Base-by-base conservation (phyloP, 805 yeast genomes). In the Clavispora asparagi region DNA sequence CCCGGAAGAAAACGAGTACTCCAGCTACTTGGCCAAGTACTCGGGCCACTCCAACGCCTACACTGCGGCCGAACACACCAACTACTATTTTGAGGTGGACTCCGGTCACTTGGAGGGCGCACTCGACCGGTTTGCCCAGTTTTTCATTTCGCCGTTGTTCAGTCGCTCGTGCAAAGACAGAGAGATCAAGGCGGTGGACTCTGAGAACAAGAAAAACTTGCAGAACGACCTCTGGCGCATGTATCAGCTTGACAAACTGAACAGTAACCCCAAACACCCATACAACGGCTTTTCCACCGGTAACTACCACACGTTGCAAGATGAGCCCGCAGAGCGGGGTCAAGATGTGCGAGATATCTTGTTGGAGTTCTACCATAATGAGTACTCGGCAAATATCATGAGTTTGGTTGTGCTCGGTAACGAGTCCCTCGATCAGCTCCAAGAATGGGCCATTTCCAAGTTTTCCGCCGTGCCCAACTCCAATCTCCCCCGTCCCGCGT, bases 131-230 rank as follows among this genome's bases (percentile, higher is more conserved):
- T 92, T 92, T 64, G 79, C 96, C 5, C 98, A 92, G 63, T 92
- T 92, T 62, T 92, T 92, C 71, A 85, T 91, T 31, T 64, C 79
- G 27, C 99, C 99, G 1, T 70, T 92, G 55, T 92, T 92, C 59
- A 71, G 74, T 52, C 70, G 55, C 54, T 73, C 81, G 51, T 84
- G 97, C 60, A 87, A 89, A 60, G 96, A 90, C 60, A 77, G 97
- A 46, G 99, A 92, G 65, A 86, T 92, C 57, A 80, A 82, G 52
- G 98, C 98, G 1, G 98, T 92, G 9, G 97, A 92, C 65, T 86
- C 96, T 33, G 99, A 92, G 68, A 89, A 92, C 70, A 92, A 90
- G 63, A 92, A 94, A 69, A 92, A 92, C 62, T 71, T 94, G 43
- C 98, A 92, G 64, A 85, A 77, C 61, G 99, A 92, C 64, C 61